Evolutionary conservation across 1,139 yeast species (phyloP).

Genomic region (Oligophagozyma castellii): DNA sequence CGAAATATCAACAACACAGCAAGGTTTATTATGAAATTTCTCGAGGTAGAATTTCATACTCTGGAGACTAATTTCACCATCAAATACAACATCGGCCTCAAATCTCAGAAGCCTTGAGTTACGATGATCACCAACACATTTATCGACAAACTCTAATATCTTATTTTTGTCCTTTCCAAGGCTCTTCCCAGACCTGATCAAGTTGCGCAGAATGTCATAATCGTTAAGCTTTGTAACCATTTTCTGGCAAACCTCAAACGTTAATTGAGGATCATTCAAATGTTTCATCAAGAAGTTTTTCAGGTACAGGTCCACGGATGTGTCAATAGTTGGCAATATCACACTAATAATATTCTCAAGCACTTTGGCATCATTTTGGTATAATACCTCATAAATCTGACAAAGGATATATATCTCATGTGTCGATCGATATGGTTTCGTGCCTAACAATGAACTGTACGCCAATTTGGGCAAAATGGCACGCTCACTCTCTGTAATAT

Average conservation of each 20-base stretch:
- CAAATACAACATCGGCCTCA: conserved; percentile 14
- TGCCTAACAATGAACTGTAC: conserved; percentile 11
- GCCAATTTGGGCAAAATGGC: conserved; percentile 15
- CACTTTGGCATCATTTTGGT: conserved; percentile 9
- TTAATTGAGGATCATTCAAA: conserved; percentile 5
- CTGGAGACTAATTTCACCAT: conserved; percentile 7
- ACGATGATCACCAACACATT: conserved; percentile 15
- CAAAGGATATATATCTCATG: conserved; percentile 23
- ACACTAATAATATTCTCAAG: conserved; percentile 14
- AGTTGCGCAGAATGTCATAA: conserved; percentile 13
- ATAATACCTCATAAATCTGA: conserved; percentile 16
- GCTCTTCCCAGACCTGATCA: conserved; percentile 12
- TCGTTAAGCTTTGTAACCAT: conserved; percentile 19
- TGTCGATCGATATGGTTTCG: conserved; percentile 16
- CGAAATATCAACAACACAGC: conserved; percentile 18
- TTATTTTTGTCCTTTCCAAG: conserved; percentile 10
- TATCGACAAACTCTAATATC: conserved; percentile 5
- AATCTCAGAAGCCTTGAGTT: conserved; percentile 18
- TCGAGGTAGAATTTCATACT: conserved; percentile 14
- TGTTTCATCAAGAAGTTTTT: conserved; percentile 21
- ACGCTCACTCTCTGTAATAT: conserved; percentile 11
- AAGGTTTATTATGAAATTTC: conserved; percentile 21
- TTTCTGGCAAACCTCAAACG: conserved; percentile 10
- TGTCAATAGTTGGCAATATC: conserved; percentile 13
- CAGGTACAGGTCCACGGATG: conserved; percentile 19